Evolutionary conservation across 176 grass and related monocot genomes (phyloP), one percentile per base, ranked within the genome.

Genomic region (Aegilops tauschii): DNA sequence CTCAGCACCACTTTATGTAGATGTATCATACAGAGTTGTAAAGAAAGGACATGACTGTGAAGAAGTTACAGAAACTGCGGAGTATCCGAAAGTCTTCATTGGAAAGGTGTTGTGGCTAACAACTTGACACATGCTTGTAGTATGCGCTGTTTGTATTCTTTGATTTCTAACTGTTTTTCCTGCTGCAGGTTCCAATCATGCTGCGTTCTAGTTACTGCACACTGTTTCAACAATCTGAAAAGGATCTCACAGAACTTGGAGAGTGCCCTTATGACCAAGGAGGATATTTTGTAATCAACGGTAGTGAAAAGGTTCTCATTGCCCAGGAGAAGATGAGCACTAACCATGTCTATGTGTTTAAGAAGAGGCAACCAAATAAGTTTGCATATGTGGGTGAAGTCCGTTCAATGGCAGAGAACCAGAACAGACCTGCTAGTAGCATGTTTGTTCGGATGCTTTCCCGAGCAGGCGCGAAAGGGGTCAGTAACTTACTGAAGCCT

Each of bases 401-500:
- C 69, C 88, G 92, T 45, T 99, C 97, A 64, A 96, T 96, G 94
- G 92, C 94, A 73, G 94, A 99, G 85, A 94, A 96, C 28, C 92
- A 99, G 80, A 99, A 96, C 47, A 94, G 94, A 78, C 94, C 97
- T 34, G 97, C 97, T 32, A 99, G 94, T 79, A 94, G 94, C 87
- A 99, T 99, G 97, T 99, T 99, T 78, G 97, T 99, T 18, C 82
- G 94, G 67, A 96, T 99, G 97, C 97, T 99, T 88, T 94, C 97
- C 14, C 90, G 94, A 73, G 89, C 94, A 37, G 95, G 94, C 79
- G 94, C 97, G 3, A 99, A 94, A 91, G 94, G 94, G 94, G 97
- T 99, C 34, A 84, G 84, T 91, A 40, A 69, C 62, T 84, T 84
- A 21, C 27, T 75, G 25, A 76, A 86, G 16, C 76, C 65, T 77